phyloP scores from a whole-genome alignment of 305 asterid species.

The Fraxinus floribunda region DNA sequence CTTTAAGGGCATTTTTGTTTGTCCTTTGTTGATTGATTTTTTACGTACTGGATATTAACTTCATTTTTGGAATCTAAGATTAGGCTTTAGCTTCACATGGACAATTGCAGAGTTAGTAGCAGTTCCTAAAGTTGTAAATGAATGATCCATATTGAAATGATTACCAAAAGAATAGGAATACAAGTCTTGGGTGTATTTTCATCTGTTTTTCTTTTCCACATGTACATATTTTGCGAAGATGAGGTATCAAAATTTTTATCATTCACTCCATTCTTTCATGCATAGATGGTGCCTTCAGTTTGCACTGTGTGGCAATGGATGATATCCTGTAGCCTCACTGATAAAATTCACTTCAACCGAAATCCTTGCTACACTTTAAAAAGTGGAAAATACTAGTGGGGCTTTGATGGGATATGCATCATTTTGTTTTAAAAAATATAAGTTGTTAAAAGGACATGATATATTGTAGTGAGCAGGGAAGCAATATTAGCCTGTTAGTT shows the following conservation, averaged over 20 bases:
- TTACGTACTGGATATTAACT: neutral
- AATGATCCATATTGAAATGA: neutral
- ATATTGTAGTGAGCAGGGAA: neutral
- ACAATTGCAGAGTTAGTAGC: neutral
- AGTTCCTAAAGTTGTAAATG: constrained; percentile 3
- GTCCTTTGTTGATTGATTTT: constrained; percentile 3
- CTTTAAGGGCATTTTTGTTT: constrained; percentile 11
- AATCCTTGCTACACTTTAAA: neutral
- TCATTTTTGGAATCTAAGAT: neutral
- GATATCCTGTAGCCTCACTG: neutral
- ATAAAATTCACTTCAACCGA: neutral
- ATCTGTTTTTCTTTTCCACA: neutral
- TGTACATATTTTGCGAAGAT: neutral
- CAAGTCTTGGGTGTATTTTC: neutral
- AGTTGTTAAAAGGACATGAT: neutral
- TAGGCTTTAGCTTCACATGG: neutral
- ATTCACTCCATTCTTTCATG: neutral
- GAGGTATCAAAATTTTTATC: neutral
- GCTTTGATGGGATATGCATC: neutral
- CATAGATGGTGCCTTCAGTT: neutral
- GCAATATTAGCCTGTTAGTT: neutral
- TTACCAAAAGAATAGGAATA: neutral
- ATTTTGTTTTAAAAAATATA: neutral
- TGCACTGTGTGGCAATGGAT: neutral
- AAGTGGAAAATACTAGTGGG: neutral